Evolutionary conservation across 2,329 filamentous ascomycete genomes (phyloP), one percentile per base, ranked within the genome.

Genomic region (Diplodia scrobiculata): DNA sequence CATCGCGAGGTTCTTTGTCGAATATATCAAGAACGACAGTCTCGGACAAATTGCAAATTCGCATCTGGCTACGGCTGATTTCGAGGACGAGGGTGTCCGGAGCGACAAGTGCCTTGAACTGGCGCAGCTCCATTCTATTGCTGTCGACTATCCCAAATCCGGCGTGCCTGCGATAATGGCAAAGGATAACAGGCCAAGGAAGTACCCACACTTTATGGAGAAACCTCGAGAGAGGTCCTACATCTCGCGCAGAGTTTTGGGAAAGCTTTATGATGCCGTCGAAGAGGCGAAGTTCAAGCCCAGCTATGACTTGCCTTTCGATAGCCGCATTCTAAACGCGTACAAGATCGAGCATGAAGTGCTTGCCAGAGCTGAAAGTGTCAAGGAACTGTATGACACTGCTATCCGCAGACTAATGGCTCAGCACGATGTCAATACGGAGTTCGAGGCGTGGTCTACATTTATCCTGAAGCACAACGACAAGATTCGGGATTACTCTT

Each of bases 91-190:
- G 1, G 91, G 92, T 0, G 87, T 94, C 0, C 88, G 87, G 70
- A 83, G 88, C 69, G 71, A 80, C 0, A 87, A 84, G 67, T 98
- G 93, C 71, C 78, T 95, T 0, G 80, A 87, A 60, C 82, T 98
- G 4, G 92, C 94, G 2, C 80, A 84, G 9, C 80, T 98, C 2
- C 95, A 99, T 75, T 98, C 95, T 0, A 87, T 88, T 71, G 94
- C 95, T 0, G 95, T 99, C 0, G 95, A 99, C 75, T 99, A 95
- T 74, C 88, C 91, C 52, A 99, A 99, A 79, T 94, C 91, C 1
- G 95, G 95, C 0, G 84, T 89, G 10, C 86, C 90, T 0, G 94
- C 93, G 0, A 79, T 83, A 21, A 89, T 96, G 81, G 80, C 82
- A 6, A 78, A 80, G 47, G 79, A 83, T 0, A 79, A 95, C 3